Evolutionary conservation across 164 flowering plant species (phyloP), one percentile per base, ranked within the genome.

Genomic region (Saururus chinensis): DNA sequence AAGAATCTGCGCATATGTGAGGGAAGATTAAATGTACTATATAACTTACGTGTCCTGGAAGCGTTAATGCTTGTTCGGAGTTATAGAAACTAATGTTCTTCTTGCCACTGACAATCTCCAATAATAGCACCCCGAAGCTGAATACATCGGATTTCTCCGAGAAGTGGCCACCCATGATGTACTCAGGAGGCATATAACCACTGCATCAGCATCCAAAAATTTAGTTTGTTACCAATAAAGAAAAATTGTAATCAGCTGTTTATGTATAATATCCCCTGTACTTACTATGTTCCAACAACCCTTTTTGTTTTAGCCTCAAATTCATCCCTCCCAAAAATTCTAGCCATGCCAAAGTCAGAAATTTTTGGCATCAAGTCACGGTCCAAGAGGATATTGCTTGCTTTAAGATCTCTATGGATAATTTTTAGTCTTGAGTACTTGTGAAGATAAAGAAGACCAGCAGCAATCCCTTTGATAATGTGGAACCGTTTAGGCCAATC

Each of bases 101-200:
- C 69, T 60, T 72, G 4, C 88, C 84, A 59, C 79, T 75, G 6
- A 80, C 64, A 12, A 79, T 68, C 73, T 83, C 88, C 19, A 83
- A 56, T 11, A 81, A 55, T 2, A 81, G 41, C 21, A 82, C 80
- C 1, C 86, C 89, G 51, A 75, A 79, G 66, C 89, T 79, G 40
- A 55, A 58, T 37, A 58, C 40, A n/a, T 49, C n/a, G n/a, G 56
- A 49, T 52, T 30, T 57, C 20, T 13, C 21, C 14, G 70, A 67
- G 60, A 67, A 67, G 48, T n/a, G 60, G 16, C 70, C 70, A 26
- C 48, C 22, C 17, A 30, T 60, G 19, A 59, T 54, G 13, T 55
- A 66, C n/a, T 45, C 66, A 19, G 51, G 49, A 41, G 62, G n/a
- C 62, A 60, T 60, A 21, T 60, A 60, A 13, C 62, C 54, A 61